Base-by-base conservation (phyloP, 306 rosid species). In the Quercus aquifolioides region DNA sequence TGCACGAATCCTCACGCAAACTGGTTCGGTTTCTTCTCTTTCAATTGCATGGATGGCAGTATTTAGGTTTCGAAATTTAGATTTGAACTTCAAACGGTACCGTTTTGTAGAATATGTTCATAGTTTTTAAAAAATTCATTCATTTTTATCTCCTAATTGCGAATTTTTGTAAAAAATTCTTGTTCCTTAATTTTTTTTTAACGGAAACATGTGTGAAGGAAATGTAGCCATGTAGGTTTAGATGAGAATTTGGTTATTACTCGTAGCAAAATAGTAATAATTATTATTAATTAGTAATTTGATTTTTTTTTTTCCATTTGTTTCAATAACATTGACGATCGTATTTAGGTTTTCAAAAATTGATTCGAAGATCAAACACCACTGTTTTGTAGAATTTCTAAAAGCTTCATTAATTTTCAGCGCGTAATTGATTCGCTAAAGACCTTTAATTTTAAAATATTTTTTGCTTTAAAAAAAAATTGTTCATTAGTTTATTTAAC, bases 11-110 rank as follows among this genome's bases (percentile, higher is more conserved):
- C 88, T 63, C 21, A 78, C 15, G 80, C 83, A 74, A 85, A 59
- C 71, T 92, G 99, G 99, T 94, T 83, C 75, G 64, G 3, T 69
- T 52, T 56, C 1, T 77, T 82, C 76, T 15, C 57, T 43, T 68
- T 5, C 17, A 19, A 4, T n/a, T 15, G 1, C 18, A 20, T 17
- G 12, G 21, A 43, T 35, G n/a, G 12, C 13, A 15, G 25, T 35
- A 33, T 26, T 41, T 21, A n/a, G 4, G 14, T 46, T 6, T 21
- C 31, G 8, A 21, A 33, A 43, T 20, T 0, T 35, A 6, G 43
- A 13, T 73, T 25, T 3, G 68, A 12, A 60, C 4, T 4, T 25
- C 68, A 25, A 31, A 10, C 35, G 28, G 35, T 35, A 38, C 43
- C 1, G 43, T 26, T 23, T 25, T 60, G 8, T 23, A 23, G 68